Evolutionary conservation across 2,329 filamentous ascomycete species (phyloP), one percentile per base, ranked within the genome.

Genomic region (Mollisia scopiformis): DNA sequence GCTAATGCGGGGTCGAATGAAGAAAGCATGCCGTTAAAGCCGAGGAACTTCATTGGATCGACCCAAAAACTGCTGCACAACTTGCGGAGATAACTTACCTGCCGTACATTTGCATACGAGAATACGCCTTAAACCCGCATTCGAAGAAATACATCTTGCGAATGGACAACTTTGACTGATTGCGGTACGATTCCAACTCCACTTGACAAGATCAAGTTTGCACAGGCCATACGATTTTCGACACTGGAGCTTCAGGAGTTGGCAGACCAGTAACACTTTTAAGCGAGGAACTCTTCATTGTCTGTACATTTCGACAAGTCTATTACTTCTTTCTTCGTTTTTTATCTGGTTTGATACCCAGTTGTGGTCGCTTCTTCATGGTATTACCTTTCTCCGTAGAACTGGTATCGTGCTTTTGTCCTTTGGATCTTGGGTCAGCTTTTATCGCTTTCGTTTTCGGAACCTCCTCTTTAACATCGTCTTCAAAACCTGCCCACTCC

Each of bases 401-500:
- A 51, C 37, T 59, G 33, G 56, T 47, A 21, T 19, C 30, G n/a
- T 55, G 39, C 23, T 61, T 54, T 27, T 52, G 50, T 27, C 35
- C 51, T 13, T 16, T 47, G 6, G 4, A 13, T 28, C 7, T 11
- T 11, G 23, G 43, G n/a, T 6, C 11, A 23, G n/a, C 43, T 25
- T 2, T 4, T 27, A 23, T 21, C 2, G 2, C n/a, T 5, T 13
- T 27, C 23, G 23, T 21, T 13, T 47, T 47, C n/a, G 39, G n/a
- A 43, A 13, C 11, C 11, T 43, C n/a, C 3, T 21, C n/a, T 10
- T 10, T 8, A 43, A 43, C 23, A 21, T 43, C 39, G 21, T 59
- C 75, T 72, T 78, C 78, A 79, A 69, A 68, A 1, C 69, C 68
- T 49, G 31, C 55, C 68, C 69, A 71, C 43, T 78, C 77, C 4